Conservation (phyloP, 805 yeast species). For the Candida stauntonica region DNA sequence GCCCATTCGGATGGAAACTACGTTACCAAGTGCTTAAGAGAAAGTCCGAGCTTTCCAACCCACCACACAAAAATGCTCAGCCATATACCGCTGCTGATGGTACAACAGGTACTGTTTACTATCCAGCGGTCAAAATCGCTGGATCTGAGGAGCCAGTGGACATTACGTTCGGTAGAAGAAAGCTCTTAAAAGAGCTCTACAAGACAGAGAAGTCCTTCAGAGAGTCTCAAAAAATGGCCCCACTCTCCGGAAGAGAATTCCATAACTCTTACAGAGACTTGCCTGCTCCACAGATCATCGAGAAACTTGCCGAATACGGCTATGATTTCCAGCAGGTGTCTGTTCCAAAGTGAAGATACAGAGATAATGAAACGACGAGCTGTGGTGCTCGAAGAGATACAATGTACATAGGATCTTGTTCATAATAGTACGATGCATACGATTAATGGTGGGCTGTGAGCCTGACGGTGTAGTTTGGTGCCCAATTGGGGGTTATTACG, state of each 20-base stretch:
- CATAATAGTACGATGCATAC: conserved; percentile 14
- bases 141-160: conserved; percentile 40
- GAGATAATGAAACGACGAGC: conserved; percentile 1
- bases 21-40: conserved; percentile 65
- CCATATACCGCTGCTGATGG: conserved; percentile 31
- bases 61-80: conserved; percentile 35
- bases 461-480: too few species aligned
- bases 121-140: conserved; percentile 34
- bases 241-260: conserved; percentile 46
- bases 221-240: conserved; percentile 40
- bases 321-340: conserved; percentile 33
- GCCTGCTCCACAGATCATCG: conserved; percentile 45
- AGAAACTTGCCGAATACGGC: conserved; percentile 38
- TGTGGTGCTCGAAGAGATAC: not conserved
- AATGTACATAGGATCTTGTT: conserved; percentile 9
- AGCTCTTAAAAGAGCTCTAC: conserved; percentile 50
- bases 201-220: conserved; percentile 43
- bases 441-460: not conserved
- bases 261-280: conserved; percentile 34
- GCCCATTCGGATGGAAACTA: conserved; percentile 88
- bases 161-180: conserved; percentile 61
- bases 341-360: conserved; percentile 14
- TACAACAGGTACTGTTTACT: conserved; percentile 41
- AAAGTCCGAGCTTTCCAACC: conserved; percentile 36
- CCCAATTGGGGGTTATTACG: too few species aligned